Conservation (phyloP, 352 stramenopile genomes). For the Elongisporangium prolatum region DNA sequence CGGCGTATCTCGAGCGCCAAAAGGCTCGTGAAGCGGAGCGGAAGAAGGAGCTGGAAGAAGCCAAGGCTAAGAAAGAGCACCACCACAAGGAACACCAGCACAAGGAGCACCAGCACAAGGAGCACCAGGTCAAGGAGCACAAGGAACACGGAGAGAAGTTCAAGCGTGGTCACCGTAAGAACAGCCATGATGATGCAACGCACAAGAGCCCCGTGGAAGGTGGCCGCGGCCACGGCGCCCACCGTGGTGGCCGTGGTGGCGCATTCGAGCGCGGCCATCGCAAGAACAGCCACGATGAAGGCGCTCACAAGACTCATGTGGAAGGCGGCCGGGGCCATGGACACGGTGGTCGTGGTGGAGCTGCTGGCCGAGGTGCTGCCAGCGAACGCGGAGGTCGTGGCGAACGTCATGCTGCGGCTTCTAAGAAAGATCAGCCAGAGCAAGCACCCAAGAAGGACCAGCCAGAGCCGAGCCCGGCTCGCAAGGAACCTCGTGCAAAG, state of each 20-base stretch:
- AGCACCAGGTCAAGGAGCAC: conserved; percentile 13
- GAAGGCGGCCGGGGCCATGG: conserved; percentile 30
- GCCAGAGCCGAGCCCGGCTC: conserved; percentile 6
- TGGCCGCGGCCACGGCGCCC: not conserved
- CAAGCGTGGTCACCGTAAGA: conserved; percentile 14
- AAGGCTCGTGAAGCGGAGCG: conserved; percentile 29
- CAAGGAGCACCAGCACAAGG: conserved; percentile 18
- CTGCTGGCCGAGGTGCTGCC: conserved; percentile 31
- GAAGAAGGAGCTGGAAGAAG: conserved; percentile 16
- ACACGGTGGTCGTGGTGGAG: conserved; percentile 22
- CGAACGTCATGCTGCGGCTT: conserved; percentile 18
- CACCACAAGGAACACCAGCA: conserved; percentile 11
- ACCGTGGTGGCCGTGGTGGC: not conserved
- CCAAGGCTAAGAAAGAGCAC: conserved; percentile 26
- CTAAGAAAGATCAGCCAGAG: conserved; percentile 20
- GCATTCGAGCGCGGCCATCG: conserved; percentile 7
- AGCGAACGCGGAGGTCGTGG: conserved; percentile 20
- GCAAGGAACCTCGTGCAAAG: conserved; percentile 54
- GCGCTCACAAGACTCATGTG: conserved; percentile 4
- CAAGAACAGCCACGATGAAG: conserved; percentile 49
- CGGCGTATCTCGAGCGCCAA: conserved; percentile 62
- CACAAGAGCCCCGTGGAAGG: not conserved
- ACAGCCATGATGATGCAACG: conserved; percentile 17
- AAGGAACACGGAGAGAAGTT: conserved; percentile 7
- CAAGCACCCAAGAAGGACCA: conserved; percentile 19